Base-by-base conservation (phyloP, 73 alveolate genomes). In the Effrenium voratum region DNA sequence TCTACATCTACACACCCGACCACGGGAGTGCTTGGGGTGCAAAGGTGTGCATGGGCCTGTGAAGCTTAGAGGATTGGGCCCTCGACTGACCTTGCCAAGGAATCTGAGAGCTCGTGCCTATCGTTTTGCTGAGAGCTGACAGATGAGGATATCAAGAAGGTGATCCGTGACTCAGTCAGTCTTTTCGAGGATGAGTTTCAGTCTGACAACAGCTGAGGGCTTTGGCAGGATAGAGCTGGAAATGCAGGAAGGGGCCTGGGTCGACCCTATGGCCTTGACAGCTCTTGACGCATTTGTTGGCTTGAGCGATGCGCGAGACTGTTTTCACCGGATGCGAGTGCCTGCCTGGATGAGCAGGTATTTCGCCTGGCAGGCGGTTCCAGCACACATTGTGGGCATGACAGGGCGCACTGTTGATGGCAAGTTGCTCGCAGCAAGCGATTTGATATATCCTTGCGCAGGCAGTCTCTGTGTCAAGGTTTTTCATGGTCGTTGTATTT, bases 331-430 rank as follows among this genome's bases (percentile, higher is more conserved):
- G 36, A 47, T 82, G 93, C 50, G 46, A 19, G 73, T 46, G n/a
- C 93, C 93, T 13, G 15, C 5, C 0, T 82, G 93, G 93, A 0
- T 82, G 1, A 32, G 76, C n/a, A 46, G 76, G 19, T 82, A 47
- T 22, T 82, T 82, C n/a, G 93, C 93, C 0, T 82, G 70, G 76
- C 49, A 50, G 50, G 52, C 93, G 1, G 93, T 82, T 32, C 70
- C 93, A 6, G 93, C 93, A 4, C 26, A 46, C 19, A n/a, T 22
- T 0, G 50, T 82, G 0, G 49, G 34, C 0, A 6, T 82, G 70
- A n/a, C 5, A 30, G 75, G 75, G 49, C 0, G n/a, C 43, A 12
- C 1, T 0, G 47, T 82, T 13, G 93, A 50, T 19, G 93, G 93
- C 47, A 12, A 47, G 46, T 43, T 47, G 36, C 46, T 50, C 1